phyloP scores from a whole-genome alignment of 2,329 filamentous ascomycete species.

The Fusarium coffeatum region DNA sequence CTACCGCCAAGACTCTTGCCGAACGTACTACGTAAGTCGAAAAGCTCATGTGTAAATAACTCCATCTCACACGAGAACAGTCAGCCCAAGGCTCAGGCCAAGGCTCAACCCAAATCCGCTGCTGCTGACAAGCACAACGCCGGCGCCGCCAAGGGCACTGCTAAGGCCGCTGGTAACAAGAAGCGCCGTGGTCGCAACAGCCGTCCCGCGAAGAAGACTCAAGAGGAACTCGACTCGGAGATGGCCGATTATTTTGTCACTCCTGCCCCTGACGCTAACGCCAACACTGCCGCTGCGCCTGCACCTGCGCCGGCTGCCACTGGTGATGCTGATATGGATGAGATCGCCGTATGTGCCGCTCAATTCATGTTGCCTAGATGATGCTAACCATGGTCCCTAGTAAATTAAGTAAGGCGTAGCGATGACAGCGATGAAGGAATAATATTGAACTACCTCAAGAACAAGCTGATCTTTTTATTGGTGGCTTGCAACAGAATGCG shows the following conservation, averaged over 20 bases:
- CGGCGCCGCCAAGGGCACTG: constrained; percentile 57
- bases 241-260: constrained; percentile 94
- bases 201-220: constrained; percentile 84
- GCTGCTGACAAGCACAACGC: constrained; percentile 76
- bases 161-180: constrained; percentile 61
- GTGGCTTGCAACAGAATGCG: constrained; percentile 23
- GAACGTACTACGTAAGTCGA: constrained; percentile 80
- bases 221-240: constrained; percentile 94
- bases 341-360: constrained; percentile 61
- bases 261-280: constrained; percentile 56
- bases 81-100: constrained; percentile 46
- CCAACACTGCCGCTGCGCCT: constrained; percentile 58
- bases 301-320: constrained; percentile 60
- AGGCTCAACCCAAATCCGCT: constrained; percentile 79
- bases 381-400: constrained; percentile 31
- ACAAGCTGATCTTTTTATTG: constrained; percentile 23
- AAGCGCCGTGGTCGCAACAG: constrained; percentile 66
- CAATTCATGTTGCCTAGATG: not conserved
- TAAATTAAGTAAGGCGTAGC: constrained; percentile 17
- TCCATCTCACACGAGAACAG: constrained; percentile 40
- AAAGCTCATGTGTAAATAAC: not conserved
- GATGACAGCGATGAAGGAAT: constrained; percentile 6
- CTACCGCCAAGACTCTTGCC: constrained; percentile 76
- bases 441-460: constrained; percentile 43
- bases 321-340: constrained; percentile 74